Conservation (phyloP, 768 basidiomycete species). For the Candolleomyces eurysporus region DNA sequence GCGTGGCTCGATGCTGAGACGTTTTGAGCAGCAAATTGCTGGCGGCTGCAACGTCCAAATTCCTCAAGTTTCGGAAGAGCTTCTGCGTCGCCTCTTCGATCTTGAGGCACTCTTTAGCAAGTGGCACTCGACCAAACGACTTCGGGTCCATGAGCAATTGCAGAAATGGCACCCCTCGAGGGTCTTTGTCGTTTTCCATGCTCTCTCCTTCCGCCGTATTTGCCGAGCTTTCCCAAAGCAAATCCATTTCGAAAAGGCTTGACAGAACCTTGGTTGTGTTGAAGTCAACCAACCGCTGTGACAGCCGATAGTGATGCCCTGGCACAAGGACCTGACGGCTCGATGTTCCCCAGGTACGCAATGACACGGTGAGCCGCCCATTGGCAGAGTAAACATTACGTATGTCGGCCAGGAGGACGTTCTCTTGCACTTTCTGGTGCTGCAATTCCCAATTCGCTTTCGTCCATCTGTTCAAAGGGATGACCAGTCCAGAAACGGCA, state of each 20-base stretch:
- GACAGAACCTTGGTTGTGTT: slow-evolving; percentile 47
- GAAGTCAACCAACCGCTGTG: slow-evolving; percentile 51
- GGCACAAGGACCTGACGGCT: slow-evolving; percentile 22
- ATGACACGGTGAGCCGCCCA: slow-evolving; percentile 30
- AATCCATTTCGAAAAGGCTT: slow-evolving; percentile 45
- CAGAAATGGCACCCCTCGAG: slow-evolving; percentile 36
- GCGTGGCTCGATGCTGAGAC: slow-evolving; percentile 45
- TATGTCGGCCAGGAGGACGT: slow-evolving; percentile 40
- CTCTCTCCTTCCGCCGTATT: not conserved
- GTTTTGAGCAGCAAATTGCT: slow-evolving; percentile 40
- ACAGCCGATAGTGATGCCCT: slow-evolving; percentile 41
- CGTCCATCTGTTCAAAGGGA: slow-evolving; percentile 41
- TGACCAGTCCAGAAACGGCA: slow-evolving; percentile 40
- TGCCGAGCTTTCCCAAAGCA: slow-evolving; percentile 26
- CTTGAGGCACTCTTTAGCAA: slow-evolving; percentile 29
- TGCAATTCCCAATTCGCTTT: slow-evolving; percentile 36
- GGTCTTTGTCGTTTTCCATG: slow-evolving; percentile 12
- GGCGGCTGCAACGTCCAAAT: slow-evolving; percentile 32
- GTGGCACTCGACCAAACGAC: slow-evolving; percentile 31
- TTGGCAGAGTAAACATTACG: slow-evolving; percentile 34
- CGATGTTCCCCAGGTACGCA: slow-evolving; percentile 38
- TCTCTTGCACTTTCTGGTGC: slow-evolving; percentile 34
- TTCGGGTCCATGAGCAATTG: slow-evolving; percentile 43
- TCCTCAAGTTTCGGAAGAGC: slow-evolving; percentile 36
- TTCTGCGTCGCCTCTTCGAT: slow-evolving; percentile 37